A percentile compares a stretch with the other conserved stretches of the same genome.
phyloP scores from a whole-genome alignment of 106 monocot species.

The Dioscorea alata region DNA sequence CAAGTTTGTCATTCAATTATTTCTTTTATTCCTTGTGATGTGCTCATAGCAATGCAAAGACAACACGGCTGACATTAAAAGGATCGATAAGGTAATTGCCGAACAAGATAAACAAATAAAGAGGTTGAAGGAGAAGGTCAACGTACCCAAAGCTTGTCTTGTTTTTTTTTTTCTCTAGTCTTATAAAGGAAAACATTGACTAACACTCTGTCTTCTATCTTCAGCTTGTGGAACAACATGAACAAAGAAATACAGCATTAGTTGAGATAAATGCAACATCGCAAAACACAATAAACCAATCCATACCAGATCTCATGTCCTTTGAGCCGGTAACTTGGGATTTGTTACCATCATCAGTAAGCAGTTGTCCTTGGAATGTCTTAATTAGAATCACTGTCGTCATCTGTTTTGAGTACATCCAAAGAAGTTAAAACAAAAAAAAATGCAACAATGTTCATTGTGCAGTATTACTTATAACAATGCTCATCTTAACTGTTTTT shows the following conservation, averaged over 20 bases:
- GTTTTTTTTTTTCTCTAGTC: neutral
- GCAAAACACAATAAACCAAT: neutral
- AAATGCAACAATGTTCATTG: too few species aligned
- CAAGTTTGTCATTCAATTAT: neutral
- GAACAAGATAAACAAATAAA: neutral
- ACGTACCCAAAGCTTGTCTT: neutral
- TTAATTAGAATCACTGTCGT: too few species aligned
- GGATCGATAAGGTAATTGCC: neutral
- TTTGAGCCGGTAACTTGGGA: too few species aligned
- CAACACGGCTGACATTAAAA: neutral
- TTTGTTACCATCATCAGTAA: too few species aligned
- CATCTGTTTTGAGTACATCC: too few species aligned
- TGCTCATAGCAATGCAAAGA: neutral
- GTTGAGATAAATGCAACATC: neutral
- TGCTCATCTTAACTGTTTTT: too few species aligned
- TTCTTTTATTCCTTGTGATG: neutral
- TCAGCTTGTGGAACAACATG: neutral
- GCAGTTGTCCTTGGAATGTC: too few species aligned
- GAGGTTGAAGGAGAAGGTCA: neutral
- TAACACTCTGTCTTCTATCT: neutral
- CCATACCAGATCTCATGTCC: too few species aligned
- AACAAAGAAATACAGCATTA: neutral
- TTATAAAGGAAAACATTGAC: neutral
- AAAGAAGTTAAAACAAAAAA: too few species aligned
- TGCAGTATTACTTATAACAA: neutral